Evolutionary conservation across 345 rosid species (phyloP).

Genomic region (Populus pruinosa): DNA sequence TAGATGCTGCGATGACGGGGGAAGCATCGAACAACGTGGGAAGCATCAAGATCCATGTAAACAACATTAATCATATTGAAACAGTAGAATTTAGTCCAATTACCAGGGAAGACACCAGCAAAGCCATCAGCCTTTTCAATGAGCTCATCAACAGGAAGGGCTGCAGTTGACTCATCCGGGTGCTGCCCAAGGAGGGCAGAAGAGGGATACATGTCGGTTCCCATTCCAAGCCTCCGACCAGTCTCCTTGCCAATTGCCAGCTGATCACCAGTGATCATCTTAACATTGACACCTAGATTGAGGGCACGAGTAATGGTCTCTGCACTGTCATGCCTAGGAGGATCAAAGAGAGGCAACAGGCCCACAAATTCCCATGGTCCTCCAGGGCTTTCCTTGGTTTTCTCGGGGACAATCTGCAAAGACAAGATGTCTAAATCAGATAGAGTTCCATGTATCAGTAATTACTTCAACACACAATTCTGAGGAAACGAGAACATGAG

Average conservation of each 20-base stretch:
- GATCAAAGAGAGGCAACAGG: slow-evolving; percentile 86
- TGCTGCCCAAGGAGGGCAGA: slow-evolving; percentile 76
- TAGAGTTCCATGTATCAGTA: too few relatives aligned
- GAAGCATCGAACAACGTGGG: not conserved
- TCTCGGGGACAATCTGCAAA: slow-evolving; percentile 54
- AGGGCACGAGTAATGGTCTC: slow-evolving; percentile 88
- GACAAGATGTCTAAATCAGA: not conserved
- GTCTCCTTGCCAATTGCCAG: slow-evolving; percentile 92
- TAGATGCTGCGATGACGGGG: not conserved
- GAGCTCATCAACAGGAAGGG: slow-evolving; percentile 73
- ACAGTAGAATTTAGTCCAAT: not conserved
- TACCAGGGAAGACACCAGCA: slow-evolving; percentile 95
- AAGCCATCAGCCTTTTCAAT: slow-evolving; percentile 96
- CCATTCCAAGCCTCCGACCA: slow-evolving; percentile 95
- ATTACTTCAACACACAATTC: not conserved
- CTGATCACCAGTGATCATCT: slow-evolving; percentile 98
- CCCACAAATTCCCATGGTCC: slow-evolving; percentile 86
- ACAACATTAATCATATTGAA: not conserved
- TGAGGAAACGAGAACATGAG: not conserved
- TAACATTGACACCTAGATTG: slow-evolving; percentile 80
- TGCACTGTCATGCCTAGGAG: slow-evolving; percentile 96
- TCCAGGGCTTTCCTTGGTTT: slow-evolving; percentile 66
- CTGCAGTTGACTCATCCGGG: slow-evolving; percentile 46
- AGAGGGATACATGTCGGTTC: slow-evolving; percentile 95
- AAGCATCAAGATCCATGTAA: not conserved